Conservation (phyloP, 2,329 filamentous ascomycete species). For the Trematosphaeria pertusa region DNA sequence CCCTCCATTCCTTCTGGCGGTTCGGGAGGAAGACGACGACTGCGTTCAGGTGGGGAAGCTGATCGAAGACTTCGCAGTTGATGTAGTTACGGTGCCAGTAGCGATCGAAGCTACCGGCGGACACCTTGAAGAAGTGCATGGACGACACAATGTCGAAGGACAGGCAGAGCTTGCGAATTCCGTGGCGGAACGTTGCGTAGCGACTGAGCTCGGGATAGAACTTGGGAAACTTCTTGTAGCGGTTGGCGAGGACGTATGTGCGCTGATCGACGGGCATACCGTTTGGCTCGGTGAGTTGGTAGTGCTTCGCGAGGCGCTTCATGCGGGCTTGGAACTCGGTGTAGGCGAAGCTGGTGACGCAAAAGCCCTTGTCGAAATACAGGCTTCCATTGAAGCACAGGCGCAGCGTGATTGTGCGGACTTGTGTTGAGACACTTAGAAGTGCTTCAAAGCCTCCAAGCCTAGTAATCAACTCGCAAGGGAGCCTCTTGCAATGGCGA, state of each 20-base stretch:
- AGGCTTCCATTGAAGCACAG: slow-evolving; percentile 28
- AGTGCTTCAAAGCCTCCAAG: slow-evolving; percentile 25
- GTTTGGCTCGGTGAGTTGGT: slow-evolving; percentile 21
- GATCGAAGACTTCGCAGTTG: slow-evolving; percentile 27
- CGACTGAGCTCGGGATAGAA: slow-evolving; percentile 30
- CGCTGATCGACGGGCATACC: slow-evolving; percentile 11
- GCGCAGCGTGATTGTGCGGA: slow-evolving; percentile 27
- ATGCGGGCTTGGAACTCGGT: slow-evolving; percentile 11
- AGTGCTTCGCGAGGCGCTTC: slow-evolving; percentile 15
- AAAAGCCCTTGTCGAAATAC: slow-evolving; percentile 12
- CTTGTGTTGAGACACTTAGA: slow-evolving; percentile 30
- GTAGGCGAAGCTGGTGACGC: slow-evolving; percentile 3
- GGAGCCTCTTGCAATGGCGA: background rate
- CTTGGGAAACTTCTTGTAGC: slow-evolving; percentile 25
- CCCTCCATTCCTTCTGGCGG: slow-evolving; percentile 5
- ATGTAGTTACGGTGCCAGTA: background rate
- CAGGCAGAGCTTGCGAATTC: slow-evolving; percentile 31
- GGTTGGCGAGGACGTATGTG: slow-evolving; percentile 7
- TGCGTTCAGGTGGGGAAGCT: slow-evolving; percentile 29
- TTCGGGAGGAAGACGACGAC: slow-evolving; percentile 27
- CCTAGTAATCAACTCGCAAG: slow-evolving; percentile 24
- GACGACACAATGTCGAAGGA: slow-evolving; percentile 23
- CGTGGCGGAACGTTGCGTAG: slow-evolving; percentile 33
- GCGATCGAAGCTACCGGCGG: slow-evolving; percentile 15
- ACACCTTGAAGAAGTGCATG: slow-evolving; percentile 40